Evolutionary conservation across 345 rosid species (phyloP), one percentile per base, ranked within the genome.

Genomic region (Clausena lansium): DNA sequence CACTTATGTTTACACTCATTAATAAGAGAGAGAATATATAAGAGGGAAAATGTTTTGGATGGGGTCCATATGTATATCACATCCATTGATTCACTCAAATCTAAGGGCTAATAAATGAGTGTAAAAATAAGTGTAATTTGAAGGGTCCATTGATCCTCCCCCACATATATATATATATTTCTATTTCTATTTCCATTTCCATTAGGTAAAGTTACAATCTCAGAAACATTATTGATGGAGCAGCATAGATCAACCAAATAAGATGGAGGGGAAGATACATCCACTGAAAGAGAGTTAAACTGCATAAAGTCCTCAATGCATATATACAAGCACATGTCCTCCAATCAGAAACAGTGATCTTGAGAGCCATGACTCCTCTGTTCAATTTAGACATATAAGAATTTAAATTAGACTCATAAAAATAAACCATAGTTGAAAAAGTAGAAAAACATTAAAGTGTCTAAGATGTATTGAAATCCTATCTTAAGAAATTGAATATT

Each of bases 301-400:
- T 61, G 91, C 83, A 25, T 85, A 64, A 96, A 85, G 81, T 94
- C 97, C 86, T 96, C 99, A 47, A 65, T 35, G 76, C 99, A 96
- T 67, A n/a, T n/a, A n/a, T n/a, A 96, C 75, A 78, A 92, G 84
- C 76, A 94, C 76, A 71, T 87, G 85, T 70, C 84, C 89, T 82
- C 86, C 85, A 63, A 84, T 87, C 71, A 96, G 87, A 85, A 96
- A 90, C 66, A 96, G 77, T 32, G 99, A 93, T 83, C 98, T 86
- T 59, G 84, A 76, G 73, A 85, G 76, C 99, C 99, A 92, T 14
- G 93, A 66, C 64, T 77, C 86, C 52, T 14, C 99, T 93, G 91
- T 81, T 80, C 80, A 86, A 73, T 69, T 79, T 70, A 55, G 27
- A 36, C 47, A 33, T 28, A 60, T 17, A 52, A 30, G 52, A 75